phyloP scores from a whole-genome alignment of 345 rosid species.

The Sonneratia alba region DNA sequence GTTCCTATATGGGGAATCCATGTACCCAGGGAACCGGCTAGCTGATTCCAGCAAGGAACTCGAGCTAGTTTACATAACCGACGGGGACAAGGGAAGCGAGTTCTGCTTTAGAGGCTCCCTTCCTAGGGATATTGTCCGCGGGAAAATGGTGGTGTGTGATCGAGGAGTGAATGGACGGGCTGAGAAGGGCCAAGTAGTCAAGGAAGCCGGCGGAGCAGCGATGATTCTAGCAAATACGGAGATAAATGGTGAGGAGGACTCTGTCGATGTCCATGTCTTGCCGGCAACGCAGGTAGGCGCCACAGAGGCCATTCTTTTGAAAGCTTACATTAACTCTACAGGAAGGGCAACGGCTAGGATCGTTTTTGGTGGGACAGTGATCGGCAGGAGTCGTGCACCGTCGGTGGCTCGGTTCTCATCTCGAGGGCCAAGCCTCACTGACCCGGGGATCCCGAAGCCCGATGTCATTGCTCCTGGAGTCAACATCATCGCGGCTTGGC shows the following conservation, averaged over 20 bases:
- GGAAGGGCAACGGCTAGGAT: constrained; percentile 48
- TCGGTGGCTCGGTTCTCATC: constrained; percentile 81
- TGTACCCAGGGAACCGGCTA: constrained; percentile 51
- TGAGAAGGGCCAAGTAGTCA: constrained; percentile 71
- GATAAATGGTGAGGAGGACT: constrained; percentile 72
- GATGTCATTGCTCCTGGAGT: constrained; percentile 91
- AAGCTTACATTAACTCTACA: constrained; percentile 64
- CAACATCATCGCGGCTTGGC: constrained; percentile 96
- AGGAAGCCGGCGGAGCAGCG: constrained; percentile 89
- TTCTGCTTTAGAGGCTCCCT: constrained; percentile 75
- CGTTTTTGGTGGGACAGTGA: constrained; percentile 54
- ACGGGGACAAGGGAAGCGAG: constrained; percentile 55
- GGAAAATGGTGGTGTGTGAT: constrained; percentile 83
- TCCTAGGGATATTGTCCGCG: constrained; percentile 46
- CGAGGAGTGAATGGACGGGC: constrained; percentile 84
- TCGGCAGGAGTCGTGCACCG: constrained; percentile 65
- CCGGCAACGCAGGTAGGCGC: constrained; percentile 69
- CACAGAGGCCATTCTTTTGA: constrained; percentile 44
- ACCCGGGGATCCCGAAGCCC: constrained; percentile 73
- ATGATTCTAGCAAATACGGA: constrained; percentile 78
- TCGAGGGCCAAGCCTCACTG: constrained; percentile 72
- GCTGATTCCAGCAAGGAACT: constrained; percentile 33
- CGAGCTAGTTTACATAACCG: constrained; percentile 54
- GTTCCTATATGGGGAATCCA: constrained; percentile 65
- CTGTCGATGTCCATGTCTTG: constrained; percentile 75